Conservation (phyloP, 306 rosid genomes). For the Cotoneaster glaucophyllus region DNA sequence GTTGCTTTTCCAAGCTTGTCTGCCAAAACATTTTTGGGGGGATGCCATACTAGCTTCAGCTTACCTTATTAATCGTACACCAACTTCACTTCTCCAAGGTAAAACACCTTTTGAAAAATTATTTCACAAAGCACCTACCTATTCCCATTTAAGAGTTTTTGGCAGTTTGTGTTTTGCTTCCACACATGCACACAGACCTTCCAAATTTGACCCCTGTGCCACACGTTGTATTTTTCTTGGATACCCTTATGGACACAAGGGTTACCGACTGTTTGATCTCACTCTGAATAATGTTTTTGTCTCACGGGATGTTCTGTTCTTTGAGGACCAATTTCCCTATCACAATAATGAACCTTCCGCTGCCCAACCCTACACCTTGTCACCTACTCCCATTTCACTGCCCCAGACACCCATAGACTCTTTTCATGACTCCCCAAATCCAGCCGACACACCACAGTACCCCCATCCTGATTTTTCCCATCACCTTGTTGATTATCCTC, state of each 20-base stretch:
- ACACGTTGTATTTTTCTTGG: background rate
- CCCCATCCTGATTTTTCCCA: no score
- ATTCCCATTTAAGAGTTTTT: background rate
- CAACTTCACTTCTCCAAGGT: background rate
- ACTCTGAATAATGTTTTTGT: background rate
- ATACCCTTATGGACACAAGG: background rate
- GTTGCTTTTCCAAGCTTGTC: background rate
- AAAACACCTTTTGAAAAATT: background rate
- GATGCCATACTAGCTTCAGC: background rate
- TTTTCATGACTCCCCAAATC: no score
- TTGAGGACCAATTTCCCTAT: background rate
- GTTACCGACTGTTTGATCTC: background rate
- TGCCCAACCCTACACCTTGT: no score
- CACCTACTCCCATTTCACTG: no score
- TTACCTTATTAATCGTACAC: background rate
- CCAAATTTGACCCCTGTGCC: background rate
- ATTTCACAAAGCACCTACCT: background rate
- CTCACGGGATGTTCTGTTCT: background rate
- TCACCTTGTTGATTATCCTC: no score
- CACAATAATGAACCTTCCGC: background rate
- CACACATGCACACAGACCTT: background rate
- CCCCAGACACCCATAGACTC: fast-evolving
- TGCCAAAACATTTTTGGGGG: background rate
- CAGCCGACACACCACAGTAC: no score
- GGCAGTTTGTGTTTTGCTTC: background rate